Evolutionary conservation across 2,329 filamentous ascomycete species (phyloP), one percentile per base, ranked within the genome.

Genomic region (Aquanectria penicillioides): DNA sequence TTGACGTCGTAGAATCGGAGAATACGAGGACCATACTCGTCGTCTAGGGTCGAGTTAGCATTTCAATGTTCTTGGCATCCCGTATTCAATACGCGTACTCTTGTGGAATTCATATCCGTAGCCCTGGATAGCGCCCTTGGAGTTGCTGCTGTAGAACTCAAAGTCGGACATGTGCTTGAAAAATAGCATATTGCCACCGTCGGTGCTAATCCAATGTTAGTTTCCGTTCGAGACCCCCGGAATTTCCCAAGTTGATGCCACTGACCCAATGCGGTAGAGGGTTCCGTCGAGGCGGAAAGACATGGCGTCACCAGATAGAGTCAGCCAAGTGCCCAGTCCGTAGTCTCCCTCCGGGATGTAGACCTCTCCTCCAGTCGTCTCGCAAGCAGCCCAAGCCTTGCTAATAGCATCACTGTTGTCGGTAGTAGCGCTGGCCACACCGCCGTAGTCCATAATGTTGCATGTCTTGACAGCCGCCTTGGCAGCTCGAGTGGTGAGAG

Each of bases 141-240:
- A 66, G 12, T 25, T 66, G 20, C 64, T 66, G 20, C 64, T 66
- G 6, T 66, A 66, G 1, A 66, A 46, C 46, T 66, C 64, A 51
- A 66, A 66, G 52, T 66, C 63, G 12, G 41, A 25, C 12, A 66
- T 50, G 25, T 66, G 64, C 23, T 66, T 50, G 28, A 66, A 64
- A n/a, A 66, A 56, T 8, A 66, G 36, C 64, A 66, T 64, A 2
- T 66, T 66, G 10, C 63, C 63, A 5, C 5, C 52, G 13, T 40
- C 58, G 4, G 61, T 60, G 1, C 62, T 64, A 13, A 1, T 18
- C 15, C 4, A 2, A 5, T 17, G 22, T 64, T 15, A 64, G 57
- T 12, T n/a, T n/a, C n/a, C n/a, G n/a, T n/a, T n/a, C 3, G 6
- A 20, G 1, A 7, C 11, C 2, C 2, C 11, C 2, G 34, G 2